Evolutionary conservation across 2,329 filamentous ascomycete genomes (phyloP).

Genomic region (Colletotrichum theobromicola): DNA sequence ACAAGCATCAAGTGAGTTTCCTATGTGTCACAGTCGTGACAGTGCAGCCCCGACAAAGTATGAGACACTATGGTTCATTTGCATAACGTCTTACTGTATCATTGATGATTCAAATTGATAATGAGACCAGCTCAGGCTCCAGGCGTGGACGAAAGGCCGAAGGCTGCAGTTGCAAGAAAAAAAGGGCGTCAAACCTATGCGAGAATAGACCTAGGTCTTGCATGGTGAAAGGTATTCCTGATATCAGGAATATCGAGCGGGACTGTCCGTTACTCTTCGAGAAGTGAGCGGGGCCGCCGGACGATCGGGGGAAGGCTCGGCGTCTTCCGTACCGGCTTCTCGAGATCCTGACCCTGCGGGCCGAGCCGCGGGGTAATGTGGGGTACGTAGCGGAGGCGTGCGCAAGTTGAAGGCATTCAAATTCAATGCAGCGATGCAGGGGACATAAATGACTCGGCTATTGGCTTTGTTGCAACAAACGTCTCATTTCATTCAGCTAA

Average conservation of each 20-base stretch:
- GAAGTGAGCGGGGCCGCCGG: not conserved
- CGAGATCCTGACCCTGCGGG: not conserved
- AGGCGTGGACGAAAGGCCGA: accelerated
- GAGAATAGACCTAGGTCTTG: not conserved
- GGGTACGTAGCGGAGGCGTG: not conserved
- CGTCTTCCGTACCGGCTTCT: not conserved
- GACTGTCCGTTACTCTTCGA: not conserved
- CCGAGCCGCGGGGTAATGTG: not conserved
- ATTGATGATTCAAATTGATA: not conserved
- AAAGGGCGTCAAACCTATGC: no score
- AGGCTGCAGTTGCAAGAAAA: not conserved
- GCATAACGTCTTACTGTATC: not conserved
- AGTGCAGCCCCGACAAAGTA: accelerated
- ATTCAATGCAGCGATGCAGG: accelerated
- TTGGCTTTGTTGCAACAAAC: not conserved
- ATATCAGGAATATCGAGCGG: not conserved
- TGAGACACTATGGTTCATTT: not conserved
- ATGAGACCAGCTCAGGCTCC: not conserved
- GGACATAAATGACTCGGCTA: not conserved
- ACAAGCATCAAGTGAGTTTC: not conserved
- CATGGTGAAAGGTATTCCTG: not conserved
- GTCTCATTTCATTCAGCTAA: not conserved
- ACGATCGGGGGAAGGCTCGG: not conserved
- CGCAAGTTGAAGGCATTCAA: not conserved
- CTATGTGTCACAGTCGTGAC: not conserved